Evolutionary conservation across 75 land plant species (phyloP), one percentile per base, ranked within the genome.

Genomic region (Pinus tabuliformis): DNA sequence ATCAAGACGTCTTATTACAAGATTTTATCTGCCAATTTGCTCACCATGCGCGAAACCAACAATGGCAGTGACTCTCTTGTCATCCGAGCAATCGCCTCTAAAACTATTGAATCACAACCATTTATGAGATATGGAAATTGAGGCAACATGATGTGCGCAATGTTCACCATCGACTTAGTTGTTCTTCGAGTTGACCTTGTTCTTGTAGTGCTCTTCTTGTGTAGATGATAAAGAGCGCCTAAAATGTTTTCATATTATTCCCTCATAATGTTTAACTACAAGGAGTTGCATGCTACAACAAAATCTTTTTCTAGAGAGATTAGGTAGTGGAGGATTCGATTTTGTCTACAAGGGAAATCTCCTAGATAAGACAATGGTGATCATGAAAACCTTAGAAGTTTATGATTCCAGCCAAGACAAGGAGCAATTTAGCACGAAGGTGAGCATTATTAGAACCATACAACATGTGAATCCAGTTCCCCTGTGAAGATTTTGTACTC

Each of bases 251-350:
- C 4, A 52, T 36, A 18, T 68, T 45, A 45, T 45, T 45, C 71
- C 21, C 71, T 68, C 4, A 20, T 52, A 68, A 68, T 68, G 75
- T 83, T 65, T 49, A 64, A 73, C 26, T 79, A 66, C 73, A 71
- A 61, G 9, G 81, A 83, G 54, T 58, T 83, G 42, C 77, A 80
- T 57, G 4, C n/a, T 45, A 83, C 83, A 16, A 85, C 84, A 0
- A 75, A 61, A 33, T 33, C 33, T 33, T 33, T 33, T 33, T 33
- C 33, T 33, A 33, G 33, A 33, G 33, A 33, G 33, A 33, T 33
- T 33, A 33, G 33, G 33, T 33, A 33, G 2, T 33, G 2, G 33
- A 33, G 33, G 33, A 33, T 33, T 33, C 33, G 2, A 33, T 33
- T 33, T 1, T 33, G 1, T 33, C 33, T 33, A 33, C 33, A 33